Base-by-base conservation (phyloP, 2,329 filamentous ascomycete species). In the Beauveria scarabaeidicola region DNA sequence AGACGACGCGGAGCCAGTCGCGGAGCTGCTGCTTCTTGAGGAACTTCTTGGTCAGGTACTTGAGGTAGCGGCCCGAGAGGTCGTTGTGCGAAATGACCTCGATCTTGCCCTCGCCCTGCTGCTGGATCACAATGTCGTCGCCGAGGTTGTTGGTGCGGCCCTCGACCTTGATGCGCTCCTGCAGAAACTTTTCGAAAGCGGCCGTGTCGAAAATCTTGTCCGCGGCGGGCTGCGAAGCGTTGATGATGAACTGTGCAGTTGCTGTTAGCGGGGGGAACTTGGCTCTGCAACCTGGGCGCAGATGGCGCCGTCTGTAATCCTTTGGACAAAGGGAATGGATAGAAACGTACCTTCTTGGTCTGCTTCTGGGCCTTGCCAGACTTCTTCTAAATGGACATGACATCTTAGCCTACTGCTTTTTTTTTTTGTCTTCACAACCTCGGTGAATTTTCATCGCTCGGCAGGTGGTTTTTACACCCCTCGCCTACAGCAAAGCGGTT, bases 21-120 rank as follows among this genome's bases (percentile, higher is more conserved):
- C 94, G 91, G 77, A 99, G 90, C 87, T 97, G 93, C 85, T 97
- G 91, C 90, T 99, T 99, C 91, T 99, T 99, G 80, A 99, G 89
- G 89, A 96, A 99, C 87, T 99, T 99, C 91, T 99, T 99, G 78
- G 94, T 99, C 77, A 99, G 83, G 87, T 99, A 99, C 90, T 99
- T 99, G 79, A 99, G 85, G 86, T 99, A 99, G 76, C 94, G 89
- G 73, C 94, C 94, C 67, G 92, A 97, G 81, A 99, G 95, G 75
- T 96, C 91, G 77, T 92, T 96, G 86, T 97, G 92, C 69, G 93
- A 87, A 75, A 95, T 87, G 76, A 99, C 87, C 86, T 97, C 92
- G 75, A 99, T 89, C 88, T 97, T 97, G 80, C 93, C 94, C 73
- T 97, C 94, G 69, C 90, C 91, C 73, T 87, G 80, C 85, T 96